Evolutionary conservation across 768 basidiomycete genomes (phyloP), one percentile per base, ranked within the genome.

Genomic region (Tulasnella sp.): DNA sequence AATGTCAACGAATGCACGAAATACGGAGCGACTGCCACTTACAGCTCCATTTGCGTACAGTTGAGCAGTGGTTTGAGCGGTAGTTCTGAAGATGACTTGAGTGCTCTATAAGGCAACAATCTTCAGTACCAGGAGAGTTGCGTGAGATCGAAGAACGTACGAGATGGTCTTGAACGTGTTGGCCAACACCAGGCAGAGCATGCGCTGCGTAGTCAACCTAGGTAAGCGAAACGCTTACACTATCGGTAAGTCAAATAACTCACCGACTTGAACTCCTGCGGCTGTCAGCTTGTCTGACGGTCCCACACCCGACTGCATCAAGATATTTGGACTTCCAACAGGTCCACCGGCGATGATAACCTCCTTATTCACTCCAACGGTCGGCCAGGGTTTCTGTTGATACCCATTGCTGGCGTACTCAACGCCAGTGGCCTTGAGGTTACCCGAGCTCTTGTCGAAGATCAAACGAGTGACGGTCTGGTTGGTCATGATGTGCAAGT

Each of bases 401-500:
- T 83, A 85, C 6, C 85, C 81, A 44, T 84, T 81, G 40, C 84
- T 84, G 24, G 90, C 88, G 84, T 88, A 92, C 83, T 89, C 88
- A n/a, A 92, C 88, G 20, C 86, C 87, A 60, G 85, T 87, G 50
- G 89, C 88, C 50, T 77, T 37, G 2, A 77, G 50, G 12, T 85
- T 86, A 40, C 88, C 84, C 77, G 86, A 86, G 14, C 42, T 73
- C 84, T 42, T 83, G 83, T 80, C 84, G 83, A 81, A 91, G 90
- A 37, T 81, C 60, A 91, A 85, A 34, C 89, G 87, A 1, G 92
- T 90, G 77, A 92, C 93, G 11, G 90, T 92, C 14, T 89, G 87
- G 78, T 90, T 89, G 14, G 90, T 86, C 34, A 93, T 87, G 81
- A 94, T 89, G 83, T 90, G 89, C 50, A 93, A 88, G 83, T 93